Evolutionary conservation across 441 rosid species (phyloP).

Genomic region (Gossypium davidsonii): DNA sequence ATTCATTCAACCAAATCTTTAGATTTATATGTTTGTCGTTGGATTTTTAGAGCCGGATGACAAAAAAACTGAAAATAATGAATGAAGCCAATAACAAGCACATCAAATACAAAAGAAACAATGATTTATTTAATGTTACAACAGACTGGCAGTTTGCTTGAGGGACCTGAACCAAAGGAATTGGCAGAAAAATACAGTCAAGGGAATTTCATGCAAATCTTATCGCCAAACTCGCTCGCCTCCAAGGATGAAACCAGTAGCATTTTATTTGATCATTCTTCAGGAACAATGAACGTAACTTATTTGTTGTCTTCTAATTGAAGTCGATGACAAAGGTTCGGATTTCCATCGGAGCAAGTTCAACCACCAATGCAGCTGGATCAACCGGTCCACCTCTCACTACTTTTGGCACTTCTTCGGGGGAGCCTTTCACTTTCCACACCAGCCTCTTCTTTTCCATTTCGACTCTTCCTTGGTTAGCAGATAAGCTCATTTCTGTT

Average conservation of each 20-base stretch:
- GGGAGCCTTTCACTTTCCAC: slow-evolving; percentile 33
- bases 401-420: slow-evolving; percentile 19
- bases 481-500: slow-evolving; percentile 33
- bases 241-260: not conserved
- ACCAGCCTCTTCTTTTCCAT: slow-evolving; percentile 41
- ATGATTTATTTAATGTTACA: slow-evolving; percentile 2
- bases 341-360: slow-evolving; percentile 46
- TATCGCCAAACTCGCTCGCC: not conserved
- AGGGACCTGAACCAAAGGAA: not conserved
- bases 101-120: not conserved
- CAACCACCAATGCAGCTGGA: slow-evolving; percentile 27
- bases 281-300: not conserved
- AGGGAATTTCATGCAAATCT: not conserved
- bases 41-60: not conserved
- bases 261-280: not conserved
- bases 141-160: not conserved
- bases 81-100: not conserved
- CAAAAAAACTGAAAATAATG: not conserved
- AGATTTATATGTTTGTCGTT: not conserved
- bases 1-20: not conserved
- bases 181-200: not conserved
- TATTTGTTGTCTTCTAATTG: not conserved
- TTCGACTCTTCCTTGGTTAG: slow-evolving; percentile 37
- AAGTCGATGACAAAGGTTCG: slow-evolving; percentile 33
- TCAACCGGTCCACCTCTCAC: slow-evolving; percentile 34